Base-by-base conservation (phyloP, 768 basidiomycete species). In the Sporobolomyces phaffii region DNA sequence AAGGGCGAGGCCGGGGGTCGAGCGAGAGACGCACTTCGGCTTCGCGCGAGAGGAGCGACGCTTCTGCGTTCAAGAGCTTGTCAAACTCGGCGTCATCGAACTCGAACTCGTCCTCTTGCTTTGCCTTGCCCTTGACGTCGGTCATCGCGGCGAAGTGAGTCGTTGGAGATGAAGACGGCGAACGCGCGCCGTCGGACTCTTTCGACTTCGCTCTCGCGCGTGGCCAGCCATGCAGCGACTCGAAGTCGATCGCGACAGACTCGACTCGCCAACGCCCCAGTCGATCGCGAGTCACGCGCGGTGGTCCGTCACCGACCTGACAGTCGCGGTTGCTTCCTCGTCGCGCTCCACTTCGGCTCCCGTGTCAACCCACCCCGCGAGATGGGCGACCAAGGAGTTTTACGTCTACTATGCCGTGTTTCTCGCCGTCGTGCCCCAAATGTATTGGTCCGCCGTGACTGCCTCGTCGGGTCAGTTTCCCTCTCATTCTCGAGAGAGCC, bases 381-480 rank as follows among this genome's bases (percentile, higher is more conserved):
- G 89, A 78, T 97, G 93, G 94, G 79, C 77, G 47, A 88, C 89
- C 0, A 76, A 79, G 14, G 96, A 98, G 76, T 97, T 94, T 79
- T 80, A 83, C 69, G 72, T 87, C 44, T 98, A 97, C 77, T 85
- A 81, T 67, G 67, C 85, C 36, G 80, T 86, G 3, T 83, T 85
- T 17, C 75, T 80, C 18, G 56, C 86, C 26, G 85, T 83, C 10
- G 77, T 97, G 34, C 86, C 88, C 5, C 72, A 85, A 59, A 88
- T 97, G 87, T 79, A 82, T 7, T 89, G 85, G 83, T 80, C 87
- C 69, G 89, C 90, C 0, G 80, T 88, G 28, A 79, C 80, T 28
- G 76, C 93, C 69, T 93, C 91, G 75, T 81, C 80, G 62, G 72
- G 93, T 96, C 78, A 78, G 5, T 26, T 38, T 20, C 15, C 36